Conservation (phyloP, 1,139 yeast species). For the Blastobotrys malaysiensis region DNA sequence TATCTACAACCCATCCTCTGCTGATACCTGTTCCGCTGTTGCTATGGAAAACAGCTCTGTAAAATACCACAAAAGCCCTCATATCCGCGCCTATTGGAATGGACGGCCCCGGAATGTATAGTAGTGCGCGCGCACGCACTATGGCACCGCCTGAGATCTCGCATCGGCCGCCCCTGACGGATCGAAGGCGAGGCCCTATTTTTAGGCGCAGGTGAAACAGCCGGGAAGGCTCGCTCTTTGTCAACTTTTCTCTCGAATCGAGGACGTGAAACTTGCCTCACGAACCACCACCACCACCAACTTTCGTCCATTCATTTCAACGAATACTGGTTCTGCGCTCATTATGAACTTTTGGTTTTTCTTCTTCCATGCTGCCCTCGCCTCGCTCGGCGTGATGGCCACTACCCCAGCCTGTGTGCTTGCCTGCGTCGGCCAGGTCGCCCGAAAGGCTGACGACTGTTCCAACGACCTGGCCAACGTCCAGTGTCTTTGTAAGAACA, state of each 20-base stretch:
- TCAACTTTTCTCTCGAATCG: slow-evolving; percentile 1
- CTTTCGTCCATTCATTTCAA: neutral
- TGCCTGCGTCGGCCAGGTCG: slow-evolving; percentile 76
- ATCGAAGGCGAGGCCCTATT: neutral
- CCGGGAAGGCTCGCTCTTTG: neutral
- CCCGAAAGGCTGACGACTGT: slow-evolving; percentile 38
- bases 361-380: neutral
- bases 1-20: too few relatives aligned
- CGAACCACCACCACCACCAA: neutral
- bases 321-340: neutral
- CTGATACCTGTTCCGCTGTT: too few relatives aligned
- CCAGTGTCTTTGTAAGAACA: slow-evolving; percentile 57
- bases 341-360: neutral
- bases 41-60: too few relatives aligned
- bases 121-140: neutral
- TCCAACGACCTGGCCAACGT: slow-evolving; percentile 59
- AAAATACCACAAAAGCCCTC: neutral
- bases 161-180: neutral
- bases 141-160: neutral
- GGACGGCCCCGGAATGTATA: neutral
- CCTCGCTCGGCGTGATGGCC: slow-evolving; percentile 30
- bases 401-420: slow-evolving; percentile 77
- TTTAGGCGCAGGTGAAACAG: neutral
- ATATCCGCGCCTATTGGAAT: neutral
- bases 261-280: neutral